These are phyloP conservation scores for Petunia hybrid DNA, from an alignment of 305 asterid species.

Conservation along the genomic window DNA sequence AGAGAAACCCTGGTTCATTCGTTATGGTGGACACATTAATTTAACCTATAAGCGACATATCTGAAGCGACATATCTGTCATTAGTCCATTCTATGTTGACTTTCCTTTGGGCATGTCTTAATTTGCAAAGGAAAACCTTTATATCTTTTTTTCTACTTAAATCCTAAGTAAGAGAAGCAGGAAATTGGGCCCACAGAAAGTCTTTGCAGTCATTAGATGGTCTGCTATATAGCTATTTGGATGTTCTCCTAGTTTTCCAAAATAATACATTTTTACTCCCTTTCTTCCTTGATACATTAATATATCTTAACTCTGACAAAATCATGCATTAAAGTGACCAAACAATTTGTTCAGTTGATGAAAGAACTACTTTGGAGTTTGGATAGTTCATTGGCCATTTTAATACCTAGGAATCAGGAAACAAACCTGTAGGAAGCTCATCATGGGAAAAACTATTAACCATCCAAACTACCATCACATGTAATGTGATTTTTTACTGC, in stretches of 20 bases:
- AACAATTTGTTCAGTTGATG: neutral
- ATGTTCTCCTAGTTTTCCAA: neutral
- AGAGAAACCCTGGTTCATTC: conserved; percentile 26
- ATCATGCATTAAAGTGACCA: neutral
- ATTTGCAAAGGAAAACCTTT: neutral
- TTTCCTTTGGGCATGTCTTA: neutral
- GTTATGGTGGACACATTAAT: conserved; percentile 13
- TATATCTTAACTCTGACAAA: neutral
- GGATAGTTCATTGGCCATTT: neutral
- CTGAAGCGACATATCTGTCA: neutral
- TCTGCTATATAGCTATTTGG: neutral
- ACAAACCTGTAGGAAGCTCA: neutral
- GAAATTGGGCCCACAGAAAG: neutral
- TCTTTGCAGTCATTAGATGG: neutral
- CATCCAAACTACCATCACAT: conserved; percentile 22
- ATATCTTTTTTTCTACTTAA: neutral
- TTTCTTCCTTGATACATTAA: neutral
- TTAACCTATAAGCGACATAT: neutral
- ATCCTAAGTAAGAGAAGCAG: neutral
- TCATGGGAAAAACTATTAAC: neutral
- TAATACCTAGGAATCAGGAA: neutral
- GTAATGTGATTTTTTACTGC: neutral
- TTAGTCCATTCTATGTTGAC: conserved; percentile 24
- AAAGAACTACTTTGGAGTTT: neutral
- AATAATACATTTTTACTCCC: neutral